Evolutionary conservation across 805 yeast genomes (phyloP), one percentile per base, ranked within the genome.

Genomic region (Teunomyces aglyptinius): DNA sequence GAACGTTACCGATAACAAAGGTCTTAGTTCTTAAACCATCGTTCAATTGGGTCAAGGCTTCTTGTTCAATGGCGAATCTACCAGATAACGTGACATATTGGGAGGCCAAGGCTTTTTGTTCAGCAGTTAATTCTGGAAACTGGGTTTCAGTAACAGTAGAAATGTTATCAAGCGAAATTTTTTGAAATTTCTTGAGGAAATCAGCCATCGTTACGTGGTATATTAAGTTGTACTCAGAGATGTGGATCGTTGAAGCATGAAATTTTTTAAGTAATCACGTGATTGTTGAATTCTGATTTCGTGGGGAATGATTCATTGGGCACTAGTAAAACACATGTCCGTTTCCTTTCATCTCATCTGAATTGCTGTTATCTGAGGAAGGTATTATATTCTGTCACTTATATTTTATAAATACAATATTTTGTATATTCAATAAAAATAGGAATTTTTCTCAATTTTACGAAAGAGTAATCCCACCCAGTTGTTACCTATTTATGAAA

Each of bases 81-180:
- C 72, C 65, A n/a, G 91, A 75, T 44, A 90, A 74, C 4, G 96
- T 83, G 48, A 75, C 75, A 85, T 92, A 87, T 69, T 91, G 96
- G 28, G 90, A 78, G 52, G 79, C 75, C 54, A 84, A 74, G 18
- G 96, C 96, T 59, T 76, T 73, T 70, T 85, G 86, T 46, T 76
- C 80, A 34, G 57, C 54, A 36, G 66, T 48, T 52, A 68, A 61
- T 43, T 54, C 58, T 11, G 71, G 68, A 47, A 68, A 67, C 16
- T 45, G 34, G 15, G 60, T 13, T 8, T 55, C 57, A 4, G 48
- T 44, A 39, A 50, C 55, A 52, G 42, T 32, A 34, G 58, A 39
- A 28, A 61, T 58, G 31, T 66, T 68, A 36, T 52, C 53, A 41
- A 70, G 59, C 10, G 70, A 56, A 35, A 70, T 53, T 47, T 64